Evolutionary conservation across 768 basidiomycete genomes (phyloP), one percentile per base, ranked within the genome.

Genomic region (Lenzites betulinus): DNA sequence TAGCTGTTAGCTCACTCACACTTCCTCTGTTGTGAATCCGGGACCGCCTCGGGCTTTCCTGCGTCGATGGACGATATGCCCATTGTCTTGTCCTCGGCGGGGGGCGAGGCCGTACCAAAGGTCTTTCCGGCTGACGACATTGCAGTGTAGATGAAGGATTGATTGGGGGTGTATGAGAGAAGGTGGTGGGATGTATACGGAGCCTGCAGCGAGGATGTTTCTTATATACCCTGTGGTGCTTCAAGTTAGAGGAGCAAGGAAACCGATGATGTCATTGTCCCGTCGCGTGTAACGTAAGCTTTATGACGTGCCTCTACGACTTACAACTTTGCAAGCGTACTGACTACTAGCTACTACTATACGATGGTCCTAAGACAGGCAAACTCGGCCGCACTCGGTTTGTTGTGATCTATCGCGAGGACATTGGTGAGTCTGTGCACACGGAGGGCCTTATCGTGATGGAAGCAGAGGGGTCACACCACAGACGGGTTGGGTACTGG

Each of bases 61-160:
- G 68, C 77, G 62, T 47, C 67, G 59, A 65, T 74, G 38, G 77
- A 81, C 15, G 79, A 77, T 12, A 76, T 76, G 22, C 82, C 80
- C 79, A 83, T 78, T 7, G 81, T 79, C 51, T 75, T 62, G 25
- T 80, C 73, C n/a, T 77, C 74, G 39, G 73, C 79, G 22, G 83
- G 82, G 8, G 82, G 83, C n/a, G 83, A 83, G 38, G 84, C 76
- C 1, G 83, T 82, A 33, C 83, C 83, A 43, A 75, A 74, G 13
- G 65, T 58, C 28, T 58, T 69, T 26, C 64, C 65, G 30, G 64
- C 66, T 25, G 66, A 65, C 1, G 66, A 65, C 65, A 69, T 70
- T 50, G 38, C n/a, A n/a, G n/a, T 62, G 50, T 36, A 5, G 2
- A 9, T 51, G 47, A 33, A 33, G 26, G 15, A 9, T 1, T 9